Conservation (phyloP, 441 rosid genomes). For the Daphne laureola region DNA sequence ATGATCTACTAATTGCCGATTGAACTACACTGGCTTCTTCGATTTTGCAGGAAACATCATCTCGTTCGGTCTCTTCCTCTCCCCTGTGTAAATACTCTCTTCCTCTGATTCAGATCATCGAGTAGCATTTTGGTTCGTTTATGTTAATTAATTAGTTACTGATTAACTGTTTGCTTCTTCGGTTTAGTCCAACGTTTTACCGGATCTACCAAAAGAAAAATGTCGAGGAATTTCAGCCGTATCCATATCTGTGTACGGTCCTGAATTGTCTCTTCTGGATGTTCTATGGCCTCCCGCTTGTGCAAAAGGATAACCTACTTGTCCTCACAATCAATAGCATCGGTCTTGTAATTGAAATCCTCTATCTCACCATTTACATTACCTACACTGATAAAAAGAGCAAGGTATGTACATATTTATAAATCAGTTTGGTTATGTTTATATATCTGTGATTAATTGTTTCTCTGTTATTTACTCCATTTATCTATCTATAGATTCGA, state of each 20-base stretch:
- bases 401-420: constrained; percentile 22
- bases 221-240: constrained; percentile 54
- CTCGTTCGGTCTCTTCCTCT: constrained; percentile 9
- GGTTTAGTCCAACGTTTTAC: not conserved
- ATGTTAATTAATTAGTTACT: not conserved
- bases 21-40: not conserved
- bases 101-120: not conserved
- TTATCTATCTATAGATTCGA: too few relatives aligned
- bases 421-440: not conserved
- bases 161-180: not conserved
- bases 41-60: not conserved
- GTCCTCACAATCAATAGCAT: constrained; percentile 48
- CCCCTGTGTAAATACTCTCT: not conserved
- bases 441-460: not conserved
- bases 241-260: constrained; percentile 45
- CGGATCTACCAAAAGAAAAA: constrained; percentile 19
- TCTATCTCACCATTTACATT: constrained; percentile 31
- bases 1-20: not conserved
- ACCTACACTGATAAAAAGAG: constrained; percentile 18
- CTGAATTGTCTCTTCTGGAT: constrained; percentile 63
- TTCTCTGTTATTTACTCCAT: not conserved
- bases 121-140: not conserved
- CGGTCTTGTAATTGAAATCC: constrained; percentile 43
- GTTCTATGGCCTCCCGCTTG: constrained; percentile 59
- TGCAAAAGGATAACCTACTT: constrained; percentile 45